These are phyloP conservation scores for Kluyveromyces aestuarii DNA, from an alignment of 805 yeast genomes.

Conservation along the genomic window DNA sequence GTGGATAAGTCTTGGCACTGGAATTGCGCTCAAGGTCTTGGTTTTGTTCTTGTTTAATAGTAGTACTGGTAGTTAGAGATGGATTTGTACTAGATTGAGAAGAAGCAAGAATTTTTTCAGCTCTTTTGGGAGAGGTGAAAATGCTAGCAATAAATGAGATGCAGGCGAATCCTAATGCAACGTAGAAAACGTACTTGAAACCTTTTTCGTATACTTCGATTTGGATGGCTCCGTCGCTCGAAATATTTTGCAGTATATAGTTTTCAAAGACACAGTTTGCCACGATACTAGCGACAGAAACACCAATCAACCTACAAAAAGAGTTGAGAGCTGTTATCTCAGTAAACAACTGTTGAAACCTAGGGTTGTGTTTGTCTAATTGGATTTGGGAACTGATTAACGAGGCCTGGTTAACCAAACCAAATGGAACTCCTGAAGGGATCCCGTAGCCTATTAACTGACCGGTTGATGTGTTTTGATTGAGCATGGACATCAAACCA, in stretches of 20 bases:
- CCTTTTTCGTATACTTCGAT: not conserved
- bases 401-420: conserved; percentile 28
- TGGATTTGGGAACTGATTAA: conserved; percentile 25
- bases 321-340: conserved; percentile 19
- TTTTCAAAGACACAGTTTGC: not conserved
- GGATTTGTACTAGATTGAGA: no score
- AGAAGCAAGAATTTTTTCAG: not conserved
- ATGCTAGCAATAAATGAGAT: not conserved
- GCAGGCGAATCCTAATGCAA: not conserved
- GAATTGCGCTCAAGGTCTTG: no score
- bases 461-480: conserved; percentile 21
- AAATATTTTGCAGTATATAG: not conserved
- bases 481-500: conserved; percentile 27
- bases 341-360: conserved; percentile 14
- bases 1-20: no score
- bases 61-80: no score
- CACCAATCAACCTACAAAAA: conserved; percentile 16
- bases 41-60: no score
- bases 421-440: conserved; percentile 32
- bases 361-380: conserved; percentile 12
- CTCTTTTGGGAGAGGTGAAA: not conserved
- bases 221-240: not conserved
- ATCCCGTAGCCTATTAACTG: conserved; percentile 31
- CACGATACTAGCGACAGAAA: not conserved
- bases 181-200: not conserved